Percentiles rank a stretch among this genome's conserved stretches.
Conservation (phyloP, 2,329 filamentous ascomycete genomes). For the Rosellinia necatrix region DNA sequence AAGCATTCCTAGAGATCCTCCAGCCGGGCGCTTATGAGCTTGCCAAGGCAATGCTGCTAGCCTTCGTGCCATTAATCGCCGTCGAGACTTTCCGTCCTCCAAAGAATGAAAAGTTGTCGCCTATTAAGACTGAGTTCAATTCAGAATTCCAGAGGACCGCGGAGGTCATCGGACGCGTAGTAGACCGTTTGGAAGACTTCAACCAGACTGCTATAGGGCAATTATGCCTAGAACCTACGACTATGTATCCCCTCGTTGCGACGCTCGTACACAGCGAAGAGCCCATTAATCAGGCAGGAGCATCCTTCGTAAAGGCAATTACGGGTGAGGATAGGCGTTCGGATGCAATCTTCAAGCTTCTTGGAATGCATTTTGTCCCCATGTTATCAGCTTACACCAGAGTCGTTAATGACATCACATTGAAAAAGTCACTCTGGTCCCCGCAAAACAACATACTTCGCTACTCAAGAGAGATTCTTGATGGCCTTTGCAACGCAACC, state of each 20-base stretch:
- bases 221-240: constrained; percentile 69
- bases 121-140: constrained; percentile 74
- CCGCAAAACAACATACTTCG: constrained; percentile 62
- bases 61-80: constrained; percentile 71
- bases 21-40: constrained; percentile 70
- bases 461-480: constrained; percentile 61
- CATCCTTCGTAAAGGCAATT: constrained; percentile 81
- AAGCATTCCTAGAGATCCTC: constrained; percentile 71
- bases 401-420: constrained; percentile 49
- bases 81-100: constrained; percentile 72
- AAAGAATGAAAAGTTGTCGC: constrained; percentile 50
- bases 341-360: constrained; percentile 54
- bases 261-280: constrained; percentile 81
- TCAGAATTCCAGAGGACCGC: constrained; percentile 62
- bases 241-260: constrained; percentile 75
- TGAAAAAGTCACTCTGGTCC: constrained; percentile 55
- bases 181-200: constrained; percentile 81
- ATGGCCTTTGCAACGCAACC: constrained; percentile 59
- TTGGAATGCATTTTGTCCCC: constrained; percentile 50
- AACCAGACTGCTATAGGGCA: constrained; percentile 68
- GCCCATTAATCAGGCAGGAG: constrained; percentile 76
- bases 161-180: constrained; percentile 69
- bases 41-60: constrained; percentile 74
- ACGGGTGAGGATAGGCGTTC: constrained; percentile 66
- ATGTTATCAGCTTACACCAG: constrained; percentile 52